A percentile compares a stretch with the other conserved stretches of the same genome.
phyloP scores from a whole-genome alignment of 1,139 yeast species.

The Suhomyces ambrosiae region DNA sequence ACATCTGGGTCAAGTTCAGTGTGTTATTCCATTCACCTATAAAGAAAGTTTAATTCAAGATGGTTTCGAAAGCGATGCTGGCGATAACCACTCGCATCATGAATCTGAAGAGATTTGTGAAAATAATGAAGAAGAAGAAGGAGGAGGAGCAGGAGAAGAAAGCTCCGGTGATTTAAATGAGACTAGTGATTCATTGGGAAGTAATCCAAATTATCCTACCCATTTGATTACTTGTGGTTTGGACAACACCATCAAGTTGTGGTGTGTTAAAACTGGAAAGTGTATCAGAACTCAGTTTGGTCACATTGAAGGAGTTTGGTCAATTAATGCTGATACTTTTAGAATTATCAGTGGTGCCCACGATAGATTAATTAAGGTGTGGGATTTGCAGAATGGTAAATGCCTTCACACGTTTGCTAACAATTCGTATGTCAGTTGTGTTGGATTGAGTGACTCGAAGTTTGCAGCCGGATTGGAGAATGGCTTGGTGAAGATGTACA shows the following conservation, averaged over 20 bases:
- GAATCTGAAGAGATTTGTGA: background rate
- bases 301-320: slow-evolving; percentile 97
- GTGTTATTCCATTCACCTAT: slow-evolving; percentile 80
- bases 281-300: slow-evolving; percentile 95
- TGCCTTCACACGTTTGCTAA: slow-evolving; percentile 91
- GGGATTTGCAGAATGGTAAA: slow-evolving; percentile 94
- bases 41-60: slow-evolving; percentile 53
- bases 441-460: slow-evolving; percentile 84
- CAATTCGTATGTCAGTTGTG: slow-evolving; percentile 77
- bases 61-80: slow-evolving; percentile 29
- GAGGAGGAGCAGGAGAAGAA: slow-evolving; percentile 28
- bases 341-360: slow-evolving; percentile 93
- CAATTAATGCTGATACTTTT: slow-evolving; percentile 92
- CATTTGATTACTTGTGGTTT: slow-evolving; percentile 85
- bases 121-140: background rate
- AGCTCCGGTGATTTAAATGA: slow-evolving; percentile 25
- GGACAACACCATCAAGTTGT: slow-evolving; percentile 89
- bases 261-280: slow-evolving; percentile 87
- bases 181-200: slow-evolving; percentile 27
- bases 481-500: slow-evolving; percentile 80
- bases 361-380: slow-evolving; percentile 84
- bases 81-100: slow-evolving; percentile 18
- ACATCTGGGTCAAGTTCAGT: slow-evolving; percentile 87
- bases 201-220: slow-evolving; percentile 59
- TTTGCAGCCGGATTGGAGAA: slow-evolving; percentile 89